Base-by-base conservation (phyloP, 768 basidiomycete genomes). In the Boletus reticulatus region DNA sequence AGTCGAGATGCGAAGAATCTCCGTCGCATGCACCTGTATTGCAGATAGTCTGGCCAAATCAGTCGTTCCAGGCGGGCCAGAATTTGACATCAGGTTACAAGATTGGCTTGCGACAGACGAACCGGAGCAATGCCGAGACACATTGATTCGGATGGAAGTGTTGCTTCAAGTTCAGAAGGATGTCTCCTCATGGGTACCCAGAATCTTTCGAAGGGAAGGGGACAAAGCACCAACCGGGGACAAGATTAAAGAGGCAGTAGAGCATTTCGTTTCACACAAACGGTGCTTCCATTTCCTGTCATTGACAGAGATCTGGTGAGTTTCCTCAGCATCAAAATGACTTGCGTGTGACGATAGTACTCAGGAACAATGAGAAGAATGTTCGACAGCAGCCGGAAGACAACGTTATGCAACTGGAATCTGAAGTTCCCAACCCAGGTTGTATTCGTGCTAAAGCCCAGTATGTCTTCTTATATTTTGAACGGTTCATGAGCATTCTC, bases 221-320 rank as follows among this genome's bases (percentile, higher is more conserved):
- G 29, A 19, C 1, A n/a, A 36, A 20, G 13, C 27, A 20, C 8
- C 37, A 2, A 10, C 17, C 0, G 20, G 27, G 31, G 55, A 34
- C 19, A 42, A 47, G 8, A 42, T 56, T 14, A n/a, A 46, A 11
- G 38, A 55, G 6, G 52, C 44, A 17, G 22, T 7, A 4, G 22
- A 46, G 11, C 12, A 29, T 32, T 47, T 56, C 2, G 19, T 3
- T 1, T 38, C 31, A 27, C 22, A 31, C n/a, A 56, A 27, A 39
- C 16, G 3, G 8, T 22, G 16, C 11, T 56, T 58, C 34, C 13
- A 34, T 34, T 34, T 34, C 34, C 14, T 34, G 14, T 39, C 56
- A 10, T 27, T 48, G 4, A 22, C 48, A 7, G 57, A 58, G 13
- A 39, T 50, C 19, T 57, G 56, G 56, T 43, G 22, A 8, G 55